phyloP scores from a whole-genome alignment of 139 green algal species.

The Edaphochlamys debaryana region DNA sequence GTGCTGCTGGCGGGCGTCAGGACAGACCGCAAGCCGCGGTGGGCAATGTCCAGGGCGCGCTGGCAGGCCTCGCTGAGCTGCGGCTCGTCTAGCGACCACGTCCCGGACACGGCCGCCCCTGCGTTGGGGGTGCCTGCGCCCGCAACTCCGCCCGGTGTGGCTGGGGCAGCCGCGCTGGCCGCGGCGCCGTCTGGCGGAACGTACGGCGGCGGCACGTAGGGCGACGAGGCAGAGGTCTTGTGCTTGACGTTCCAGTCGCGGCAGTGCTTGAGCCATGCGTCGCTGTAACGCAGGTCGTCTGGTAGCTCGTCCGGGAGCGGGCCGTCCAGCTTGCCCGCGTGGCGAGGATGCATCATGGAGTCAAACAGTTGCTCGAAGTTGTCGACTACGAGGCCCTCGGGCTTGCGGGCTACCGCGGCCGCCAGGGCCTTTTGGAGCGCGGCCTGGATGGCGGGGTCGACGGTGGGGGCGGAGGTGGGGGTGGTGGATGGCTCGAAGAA shows the following conservation, averaged over 20 bases:
- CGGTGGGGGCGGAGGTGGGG: background rate
- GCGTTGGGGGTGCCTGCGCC: background rate
- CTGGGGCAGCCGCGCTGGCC: too few species aligned
- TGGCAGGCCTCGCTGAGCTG: constrained; percentile 7
- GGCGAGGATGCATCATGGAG: constrained; percentile 35
- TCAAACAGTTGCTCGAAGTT: constrained; percentile 32
- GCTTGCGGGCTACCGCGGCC: background rate
- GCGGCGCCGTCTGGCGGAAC: background rate
- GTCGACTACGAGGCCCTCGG: constrained; percentile 14
- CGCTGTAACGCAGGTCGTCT: constrained; percentile 14
- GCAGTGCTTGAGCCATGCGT: constrained; percentile 17
- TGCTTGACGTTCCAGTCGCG: constrained; percentile 28
- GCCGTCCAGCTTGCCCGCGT: constrained; percentile 33
- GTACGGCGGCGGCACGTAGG: background rate
- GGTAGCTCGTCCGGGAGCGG: constrained; percentile 35
- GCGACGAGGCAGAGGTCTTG: background rate
- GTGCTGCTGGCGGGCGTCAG: constrained; percentile 25
- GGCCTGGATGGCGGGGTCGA: background rate
- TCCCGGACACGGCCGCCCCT: background rate
- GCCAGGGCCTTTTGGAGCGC: constrained; percentile 29
- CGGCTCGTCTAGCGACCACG: background rate
- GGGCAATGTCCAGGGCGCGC: constrained; percentile 13
- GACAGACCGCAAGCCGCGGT: constrained; percentile 9
- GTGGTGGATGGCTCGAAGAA: too few species aligned
- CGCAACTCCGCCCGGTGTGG: background rate